A percentile compares a stretch with the other conserved stretches of the same genome.
phyloP scores from a whole-genome alignment of 495 filamentous ascomycete species.

The Echria macrotheca region DNA sequence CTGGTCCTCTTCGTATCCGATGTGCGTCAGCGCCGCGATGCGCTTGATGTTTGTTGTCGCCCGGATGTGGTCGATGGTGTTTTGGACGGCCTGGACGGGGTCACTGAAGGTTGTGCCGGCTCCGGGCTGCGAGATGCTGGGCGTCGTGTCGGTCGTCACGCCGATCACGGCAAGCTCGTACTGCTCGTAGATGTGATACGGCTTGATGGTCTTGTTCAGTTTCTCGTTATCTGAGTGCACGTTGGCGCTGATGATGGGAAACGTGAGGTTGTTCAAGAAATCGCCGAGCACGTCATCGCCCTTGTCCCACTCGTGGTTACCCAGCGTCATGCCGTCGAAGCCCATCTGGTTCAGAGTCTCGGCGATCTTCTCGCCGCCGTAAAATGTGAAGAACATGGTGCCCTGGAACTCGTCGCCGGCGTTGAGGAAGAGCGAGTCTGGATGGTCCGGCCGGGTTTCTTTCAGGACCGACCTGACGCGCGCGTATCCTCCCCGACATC shows the following conservation, averaged over 20 bases:
- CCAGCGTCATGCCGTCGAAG: slow-evolving; percentile 56
- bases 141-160: slow-evolving; percentile 50
- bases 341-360: slow-evolving; percentile 54
- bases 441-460: slow-evolving; percentile 43
- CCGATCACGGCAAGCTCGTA: slow-evolving; percentile 52
- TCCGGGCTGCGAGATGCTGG: slow-evolving; percentile 46
- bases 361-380: slow-evolving; percentile 57
- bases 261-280: slow-evolving; percentile 51
- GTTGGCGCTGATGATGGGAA: slow-evolving; percentile 54
- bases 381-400: slow-evolving; percentile 54
- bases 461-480: slow-evolving; percentile 49
- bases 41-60: slow-evolving; percentile 44
- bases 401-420: slow-evolving; percentile 58
- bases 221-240: slow-evolving; percentile 44
- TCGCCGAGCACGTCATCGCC: slow-evolving; percentile 46
- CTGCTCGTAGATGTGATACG: slow-evolving; percentile 51
- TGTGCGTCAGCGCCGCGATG: slow-evolving; percentile 54
- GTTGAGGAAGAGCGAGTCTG: slow-evolving; percentile 51
- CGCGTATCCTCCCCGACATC: slow-evolving; percentile 56
- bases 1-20: slow-evolving; percentile 53
- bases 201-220: slow-evolving; percentile 49
- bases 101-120: slow-evolving; percentile 47
- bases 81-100: slow-evolving; percentile 43
- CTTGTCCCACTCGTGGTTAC: slow-evolving; percentile 55
- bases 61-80: slow-evolving; percentile 48